Base-by-base conservation (phyloP, 139 green algal genomes). In the Picochlorum sp. region DNA sequence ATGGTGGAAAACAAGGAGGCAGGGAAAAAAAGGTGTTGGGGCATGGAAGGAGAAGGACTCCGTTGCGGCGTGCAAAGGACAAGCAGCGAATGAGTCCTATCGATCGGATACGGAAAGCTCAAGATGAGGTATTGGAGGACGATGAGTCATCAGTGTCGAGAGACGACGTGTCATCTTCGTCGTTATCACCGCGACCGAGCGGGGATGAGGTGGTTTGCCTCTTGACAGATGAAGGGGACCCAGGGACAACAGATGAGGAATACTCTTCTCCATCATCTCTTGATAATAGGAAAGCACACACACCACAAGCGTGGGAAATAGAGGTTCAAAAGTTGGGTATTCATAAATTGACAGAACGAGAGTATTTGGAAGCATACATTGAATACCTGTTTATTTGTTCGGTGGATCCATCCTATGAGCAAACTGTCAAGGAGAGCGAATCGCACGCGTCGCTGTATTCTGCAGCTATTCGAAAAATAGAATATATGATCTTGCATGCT, bases 371-470 rank as follows among this genome's bases (percentile, higher is more conserved):
- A 23, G 67, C 63, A 24, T 76, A 76, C 34, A 37, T 63, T n/a
- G 70, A 76, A 30, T 76, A 76, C 45, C 37, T 20, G 44, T 57
- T 71, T 16, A 24, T 76, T 11, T 73, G 65, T 56, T 61, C 54
- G 24, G n/a, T 67, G 4, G 69, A 76, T 45, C 51, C 62, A 62
- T 74, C 51, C 18, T 76, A 74, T 49, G 54, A 57, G 7, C 54
- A 61, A 3, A 4, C 2, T 6, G 63, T 74, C 41, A 45, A 32
- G n/a, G 18, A 23, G 26, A 68, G 54, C 55, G 32, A 57, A 10
- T 47, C 18, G 18, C 70, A 76, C 32, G 8, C 47, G 15, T 16
- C 49, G 30, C 61, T 71, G 49, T 76, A 68, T 34, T 38, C 24
- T 44, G 11, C 21, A 3, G 63, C 62, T 8, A 28, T 64, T 13